A percentile compares a stretch with the other conserved stretches of the same genome.
Evolutionary conservation across 345 rosid species (phyloP).

Genomic region (Noccaea caerulescens): DNA sequence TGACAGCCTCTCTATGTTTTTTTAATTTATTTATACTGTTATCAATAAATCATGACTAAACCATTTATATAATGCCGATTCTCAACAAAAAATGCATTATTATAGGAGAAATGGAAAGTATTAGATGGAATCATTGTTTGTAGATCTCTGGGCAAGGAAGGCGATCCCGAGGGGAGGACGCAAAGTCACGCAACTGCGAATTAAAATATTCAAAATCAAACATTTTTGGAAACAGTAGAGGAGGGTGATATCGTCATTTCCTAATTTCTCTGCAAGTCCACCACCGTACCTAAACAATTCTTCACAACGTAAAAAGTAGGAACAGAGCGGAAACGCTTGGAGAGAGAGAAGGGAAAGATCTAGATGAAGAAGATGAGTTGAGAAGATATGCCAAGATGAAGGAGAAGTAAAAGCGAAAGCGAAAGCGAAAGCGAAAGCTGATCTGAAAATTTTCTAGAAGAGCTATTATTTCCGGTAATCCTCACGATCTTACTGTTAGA

Average conservation of each 20-base stretch:
- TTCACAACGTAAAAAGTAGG: conserved; percentile 39
- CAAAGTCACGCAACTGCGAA: conserved; percentile 41
- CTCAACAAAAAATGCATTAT: neutral
- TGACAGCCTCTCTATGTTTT: conserved; percentile 21
- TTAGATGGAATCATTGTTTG: conserved; percentile 27
- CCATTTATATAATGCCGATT: no score
- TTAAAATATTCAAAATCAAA: neutral
- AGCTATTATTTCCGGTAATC: conserved; percentile 14
- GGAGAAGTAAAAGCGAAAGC: conserved; percentile 19
- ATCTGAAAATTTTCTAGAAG: neutral
- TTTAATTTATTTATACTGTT: neutral
- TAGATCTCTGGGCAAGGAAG: conserved; percentile 31
- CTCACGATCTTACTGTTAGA: conserved; percentile 9
- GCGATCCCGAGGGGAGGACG: conserved; percentile 41
- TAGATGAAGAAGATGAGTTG: conserved; percentile 32
- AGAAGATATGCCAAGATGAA: neutral
- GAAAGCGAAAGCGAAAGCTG: conserved; percentile 29
- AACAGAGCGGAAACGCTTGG: conserved; percentile 33
- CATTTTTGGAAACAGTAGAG: conserved; percentile 18
- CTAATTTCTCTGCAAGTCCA: conserved; percentile 29
- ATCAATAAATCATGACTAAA: no score
- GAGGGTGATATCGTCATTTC: conserved; percentile 36
- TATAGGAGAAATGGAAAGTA: conserved; percentile 24
- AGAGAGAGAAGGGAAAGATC: conserved; percentile 30
- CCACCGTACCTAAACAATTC: conserved; percentile 41